A percentile compares a stretch with the other conserved stretches of the same genome.
phyloP scores from a whole-genome alignment of 805 yeast species.

The Ogataea dorogensis region DNA sequence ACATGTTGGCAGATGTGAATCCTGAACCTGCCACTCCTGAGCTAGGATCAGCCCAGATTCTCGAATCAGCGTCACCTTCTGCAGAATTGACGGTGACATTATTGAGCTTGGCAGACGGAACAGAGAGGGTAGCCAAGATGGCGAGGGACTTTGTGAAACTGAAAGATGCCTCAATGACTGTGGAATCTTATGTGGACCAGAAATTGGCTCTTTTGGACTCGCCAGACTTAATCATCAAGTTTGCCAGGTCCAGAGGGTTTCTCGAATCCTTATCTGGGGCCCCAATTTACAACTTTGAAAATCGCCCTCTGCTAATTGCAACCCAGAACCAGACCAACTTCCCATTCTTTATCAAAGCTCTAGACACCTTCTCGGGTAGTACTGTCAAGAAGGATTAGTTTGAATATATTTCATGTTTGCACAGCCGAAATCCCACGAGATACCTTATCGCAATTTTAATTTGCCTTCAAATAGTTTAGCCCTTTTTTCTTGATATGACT shows the following conservation, averaged over 20 bases:
- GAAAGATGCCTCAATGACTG: slow-evolving; percentile 1
- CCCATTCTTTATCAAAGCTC: slow-evolving; percentile 17
- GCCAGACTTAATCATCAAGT: slow-evolving; percentile 23
- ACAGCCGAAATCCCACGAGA: slow-evolving; percentile 2
- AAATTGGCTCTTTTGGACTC: slow-evolving; percentile 15
- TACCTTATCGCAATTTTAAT: slow-evolving; percentile 7
- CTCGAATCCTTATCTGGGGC: slow-evolving; percentile 20
- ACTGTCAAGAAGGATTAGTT: slow-evolving; percentile 3
- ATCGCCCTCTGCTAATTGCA: slow-evolving; percentile 12
- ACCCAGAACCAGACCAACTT: slow-evolving; percentile 11
- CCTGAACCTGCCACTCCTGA: slow-evolving; percentile 20
- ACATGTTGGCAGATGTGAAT: slow-evolving; percentile 10
- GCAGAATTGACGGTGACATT: slow-evolving; percentile 16
- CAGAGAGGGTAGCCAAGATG: slow-evolving; percentile 3
- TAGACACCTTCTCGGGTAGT: slow-evolving; percentile 9
- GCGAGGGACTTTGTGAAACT: slow-evolving; percentile 6
- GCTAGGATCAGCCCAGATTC: slow-evolving; percentile 12
- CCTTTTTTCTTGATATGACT: slow-evolving; percentile 3
- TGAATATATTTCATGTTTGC: slow-evolving; percentile 5
- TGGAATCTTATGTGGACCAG: slow-evolving; percentile 14
- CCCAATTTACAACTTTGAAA: slow-evolving; percentile 18
- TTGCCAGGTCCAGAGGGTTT: slow-evolving; percentile 16
- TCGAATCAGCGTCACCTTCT: slow-evolving; percentile 6
- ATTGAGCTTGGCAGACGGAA: slow-evolving; percentile 14
- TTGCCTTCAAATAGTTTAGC: slow-evolving; percentile 6